A percentile compares a stretch with the other conserved stretches of the same genome.
phyloP scores from a whole-genome alignment of 2,329 filamentous ascomycete species.

The Colletotrichum tanaceti region DNA sequence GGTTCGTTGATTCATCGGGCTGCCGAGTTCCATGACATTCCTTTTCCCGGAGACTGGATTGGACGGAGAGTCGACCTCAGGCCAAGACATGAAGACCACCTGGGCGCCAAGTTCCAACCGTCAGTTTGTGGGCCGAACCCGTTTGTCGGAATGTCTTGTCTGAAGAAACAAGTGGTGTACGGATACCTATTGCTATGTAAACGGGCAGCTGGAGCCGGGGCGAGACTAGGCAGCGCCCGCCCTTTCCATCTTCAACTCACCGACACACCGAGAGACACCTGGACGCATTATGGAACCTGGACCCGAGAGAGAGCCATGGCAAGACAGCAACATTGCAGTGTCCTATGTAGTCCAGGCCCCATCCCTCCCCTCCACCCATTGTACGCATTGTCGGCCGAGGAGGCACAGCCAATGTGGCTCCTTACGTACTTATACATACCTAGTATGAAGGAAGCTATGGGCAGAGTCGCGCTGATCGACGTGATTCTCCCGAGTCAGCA shows the following conservation, averaged over 20 bases:
- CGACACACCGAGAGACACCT: slow-evolving; percentile 30
- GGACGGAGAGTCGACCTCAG: slow-evolving; percentile 6
- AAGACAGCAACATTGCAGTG: slow-evolving; percentile 4
- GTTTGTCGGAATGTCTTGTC: slow-evolving; percentile 21
- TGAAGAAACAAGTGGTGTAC: slow-evolving; percentile 33
- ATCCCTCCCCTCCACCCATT: slow-evolving; percentile 30
- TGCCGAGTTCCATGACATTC: slow-evolving; percentile 30
- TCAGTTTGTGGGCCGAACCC: background rate
- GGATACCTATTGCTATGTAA: too few species aligned
- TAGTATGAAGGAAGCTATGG: background rate
- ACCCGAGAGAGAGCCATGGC: too few species aligned
- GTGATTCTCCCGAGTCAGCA: slow-evolving; percentile 36
- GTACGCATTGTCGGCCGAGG: slow-evolving; percentile 33
- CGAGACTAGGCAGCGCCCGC: slow-evolving; percentile 11
- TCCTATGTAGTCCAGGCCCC: background rate
- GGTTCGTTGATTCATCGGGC: slow-evolving; percentile 28
- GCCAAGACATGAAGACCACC: slow-evolving; percentile 13
- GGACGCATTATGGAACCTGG: too few species aligned
- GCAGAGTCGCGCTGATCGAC: slow-evolving; percentile 34
- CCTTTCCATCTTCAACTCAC: slow-evolving; percentile 11
- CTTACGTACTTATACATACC: too few species aligned
- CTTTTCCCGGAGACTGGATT: slow-evolving; percentile 17
- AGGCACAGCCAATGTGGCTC: slow-evolving; percentile 22
- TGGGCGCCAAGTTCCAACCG: background rate
- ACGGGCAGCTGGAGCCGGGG: slow-evolving; percentile 28